Base-by-base conservation (phyloP, 176 grass and related monocot species). In the Pontederia paniculata region DNA sequence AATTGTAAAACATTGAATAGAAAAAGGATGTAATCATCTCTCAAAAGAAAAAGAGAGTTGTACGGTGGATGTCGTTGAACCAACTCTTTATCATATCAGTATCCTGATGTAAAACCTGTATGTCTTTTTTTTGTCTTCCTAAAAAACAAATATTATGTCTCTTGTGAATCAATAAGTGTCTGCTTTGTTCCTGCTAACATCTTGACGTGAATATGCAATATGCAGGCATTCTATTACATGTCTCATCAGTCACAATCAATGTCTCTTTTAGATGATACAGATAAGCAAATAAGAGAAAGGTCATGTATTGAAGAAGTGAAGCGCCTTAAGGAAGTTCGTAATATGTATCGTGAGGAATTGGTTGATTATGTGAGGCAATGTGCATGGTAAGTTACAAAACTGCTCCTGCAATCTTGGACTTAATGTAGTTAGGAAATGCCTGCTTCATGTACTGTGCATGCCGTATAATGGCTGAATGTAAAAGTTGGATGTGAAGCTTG, bases 171-270 rank as follows among this genome's bases (percentile, higher is more conserved):
- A 22, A 3, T 9, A 19, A 23, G 13, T 63, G 9, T 47, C 45
- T 47, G 31, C 9, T 5, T 58, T 37, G 25, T 23, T 64, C 46
- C 54, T 22, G 41, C 62, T 55, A 23, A 69, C 42, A 16, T 5
- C 17, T 66, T 70, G 47, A 77, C 46, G 69, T 50, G 57, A 60
- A 37, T 80, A 68, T 46, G 9, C 69, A 54, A 31, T 49, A 16
- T 77, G 54, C 68, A 93, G 88, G 88, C 88, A 28, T 93, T 86
- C 54, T 83, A 86, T 73, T 86, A 80, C 70, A 93, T 86, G 76
- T 86, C 88, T 7, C 83, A 80, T 69, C 88, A 93, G 58, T 74
- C 76, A 2, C 83, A 93, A 48, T 86, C 76, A 46, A 73, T 86
- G 63, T 86, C 79, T 69, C 70, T 93, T 69, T 74, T 93, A 71